Evolutionary conservation across 768 basidiomycete genomes (phyloP).

Genomic region (Auriculariales sp.): DNA sequence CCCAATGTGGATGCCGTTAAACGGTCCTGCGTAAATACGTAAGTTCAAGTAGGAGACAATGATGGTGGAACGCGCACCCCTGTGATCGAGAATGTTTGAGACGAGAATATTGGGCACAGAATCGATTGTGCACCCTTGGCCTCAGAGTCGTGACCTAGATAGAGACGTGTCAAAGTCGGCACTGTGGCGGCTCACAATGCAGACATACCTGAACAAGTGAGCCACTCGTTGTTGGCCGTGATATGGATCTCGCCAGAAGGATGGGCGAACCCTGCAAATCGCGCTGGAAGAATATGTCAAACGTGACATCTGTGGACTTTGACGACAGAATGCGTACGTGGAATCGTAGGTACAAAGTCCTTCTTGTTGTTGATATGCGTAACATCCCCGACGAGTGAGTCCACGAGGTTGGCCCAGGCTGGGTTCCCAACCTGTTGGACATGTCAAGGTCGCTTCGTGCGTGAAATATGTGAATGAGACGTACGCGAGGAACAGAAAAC

Average conservation of each 20-base stretch:
- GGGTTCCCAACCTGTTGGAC: conserved; percentile 1
- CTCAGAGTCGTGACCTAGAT: conserved; percentile 12
- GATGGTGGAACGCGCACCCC: too few relatives aligned
- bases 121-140: conserved; percentile 11
- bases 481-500: conserved; percentile 24
- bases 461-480: background rate
- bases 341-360: background rate
- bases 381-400: conserved; percentile 2
- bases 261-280: conserved; percentile 22
- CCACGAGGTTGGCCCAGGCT: conserved; percentile 1
- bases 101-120: conserved; percentile 11
- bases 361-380: conserved; percentile 5
- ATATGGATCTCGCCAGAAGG: conserved; percentile 33
- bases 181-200: background rate
- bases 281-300: conserved; percentile 5
- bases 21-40: too few relatives aligned
- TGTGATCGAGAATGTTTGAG: conserved; percentile 11
- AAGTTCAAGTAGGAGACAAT: too few relatives aligned
- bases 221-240: conserved; percentile 15
- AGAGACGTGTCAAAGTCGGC: background rate
- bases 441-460: conserved; percentile 30
- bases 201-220: conserved; percentile 12
- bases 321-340: background rate
- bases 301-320: background rate
- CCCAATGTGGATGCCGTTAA: conserved; percentile 11